phyloP scores from a whole-genome alignment of 2,329 filamentous ascomycete genomes.

The Arthrobotrys musiformis region DNA sequence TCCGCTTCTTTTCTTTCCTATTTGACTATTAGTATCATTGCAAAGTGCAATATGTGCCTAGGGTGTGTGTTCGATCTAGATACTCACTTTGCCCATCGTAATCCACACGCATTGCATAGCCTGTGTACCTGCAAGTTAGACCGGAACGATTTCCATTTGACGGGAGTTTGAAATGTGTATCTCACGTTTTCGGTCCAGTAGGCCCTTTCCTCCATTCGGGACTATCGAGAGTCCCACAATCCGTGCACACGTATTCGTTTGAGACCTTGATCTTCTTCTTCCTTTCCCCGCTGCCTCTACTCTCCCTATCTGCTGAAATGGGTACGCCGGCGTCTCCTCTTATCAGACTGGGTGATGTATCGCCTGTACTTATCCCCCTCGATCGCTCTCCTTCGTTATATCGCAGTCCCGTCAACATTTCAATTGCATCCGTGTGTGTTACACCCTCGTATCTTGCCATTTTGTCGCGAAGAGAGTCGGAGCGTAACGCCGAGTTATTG shows the following conservation, averaged over 20 bases:
- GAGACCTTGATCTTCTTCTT: constrained; percentile 85
- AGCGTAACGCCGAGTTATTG: constrained; percentile 66
- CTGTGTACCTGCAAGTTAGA: constrained; percentile 8
- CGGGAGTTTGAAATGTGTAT: background rate
- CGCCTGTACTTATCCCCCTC: constrained; percentile 85
- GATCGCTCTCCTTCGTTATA: constrained; percentile 91
- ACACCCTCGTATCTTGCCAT: constrained; percentile 83
- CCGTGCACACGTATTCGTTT: constrained; percentile 93
- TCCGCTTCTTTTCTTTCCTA: constrained; percentile 59
- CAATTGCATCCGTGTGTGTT: constrained; percentile 85
- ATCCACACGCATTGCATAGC: constrained; percentile 91
- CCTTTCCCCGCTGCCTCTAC: constrained; percentile 74
- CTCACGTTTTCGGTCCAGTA: constrained; percentile 82
- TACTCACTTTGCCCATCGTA: constrained; percentile 75
- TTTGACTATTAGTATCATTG: background rate
- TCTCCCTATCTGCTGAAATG: constrained; percentile 81
- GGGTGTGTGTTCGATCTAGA: background rate
- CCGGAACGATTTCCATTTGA: background rate
- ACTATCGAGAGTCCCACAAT: constrained; percentile 92
- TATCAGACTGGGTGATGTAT: constrained; percentile 81
- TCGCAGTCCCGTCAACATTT: constrained; percentile 88
- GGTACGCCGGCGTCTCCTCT: constrained; percentile 87
- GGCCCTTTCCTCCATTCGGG: constrained; percentile 97
- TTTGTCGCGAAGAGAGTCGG: constrained; percentile 82
- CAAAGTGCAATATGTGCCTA: background rate